Evolutionary conservation across 371 early-diverging fungal genomes (phyloP).

Genomic region (Batrachochytrium dendrobatidis): DNA sequence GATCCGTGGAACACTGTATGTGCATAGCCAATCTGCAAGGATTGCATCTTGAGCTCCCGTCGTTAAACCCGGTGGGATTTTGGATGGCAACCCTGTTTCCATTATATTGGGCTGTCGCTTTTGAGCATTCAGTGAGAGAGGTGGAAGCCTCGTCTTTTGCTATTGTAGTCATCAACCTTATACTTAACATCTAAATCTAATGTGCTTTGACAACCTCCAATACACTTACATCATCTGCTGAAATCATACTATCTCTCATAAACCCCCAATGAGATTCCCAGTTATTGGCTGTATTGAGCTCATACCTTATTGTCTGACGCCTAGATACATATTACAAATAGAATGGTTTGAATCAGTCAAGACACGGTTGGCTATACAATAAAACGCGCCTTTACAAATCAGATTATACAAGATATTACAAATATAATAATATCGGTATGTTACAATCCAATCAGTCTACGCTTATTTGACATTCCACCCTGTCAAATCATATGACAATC

Average conservation of each 20-base stretch:
- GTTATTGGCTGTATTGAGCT: conserved; percentile 34
- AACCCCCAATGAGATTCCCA: conserved; percentile 42
- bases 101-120: neutral
- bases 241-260: conserved; percentile 29
- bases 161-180: conserved; percentile 5
- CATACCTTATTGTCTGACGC: conserved; percentile 40
- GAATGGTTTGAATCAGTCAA: neutral
- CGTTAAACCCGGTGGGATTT: conserved; percentile 33
- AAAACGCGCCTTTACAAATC: neutral
- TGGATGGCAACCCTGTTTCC: conserved; percentile 37
- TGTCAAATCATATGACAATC: neutral
- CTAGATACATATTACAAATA: conserved; percentile 12
- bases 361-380: neutral
- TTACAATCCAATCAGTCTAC: too few species aligned
- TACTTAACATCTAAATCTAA: neutral
- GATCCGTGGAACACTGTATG: conserved; percentile 30
- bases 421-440: too few species aligned
- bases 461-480: too few species aligned
- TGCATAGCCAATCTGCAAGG: conserved; percentile 27
- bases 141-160: neutral
- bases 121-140: neutral
- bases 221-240: conserved; percentile 10
- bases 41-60: conserved; percentile 17
- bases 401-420: neutral
- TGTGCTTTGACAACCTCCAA: neutral